Evolutionary conservation across 345 rosid genomes (phyloP).

Genomic region (Leavenworthia alabamica): DNA sequence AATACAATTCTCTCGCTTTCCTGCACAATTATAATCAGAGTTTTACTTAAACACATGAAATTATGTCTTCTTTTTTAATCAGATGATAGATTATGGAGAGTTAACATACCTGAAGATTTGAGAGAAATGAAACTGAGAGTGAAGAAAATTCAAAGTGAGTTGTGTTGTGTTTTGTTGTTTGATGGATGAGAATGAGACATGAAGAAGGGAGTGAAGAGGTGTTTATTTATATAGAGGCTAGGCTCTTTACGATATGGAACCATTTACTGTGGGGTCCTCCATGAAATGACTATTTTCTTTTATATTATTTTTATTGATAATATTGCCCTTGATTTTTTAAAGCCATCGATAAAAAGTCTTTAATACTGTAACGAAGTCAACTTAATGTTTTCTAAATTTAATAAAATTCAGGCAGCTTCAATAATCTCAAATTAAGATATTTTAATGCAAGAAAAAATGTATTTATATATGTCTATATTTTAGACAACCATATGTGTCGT

Average conservation of each 20-base stretch:
- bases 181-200: slow-evolving; percentile 23
- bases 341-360: too few species aligned
- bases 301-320: neutral
- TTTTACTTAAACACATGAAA: slow-evolving; percentile 30
- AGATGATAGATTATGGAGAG: neutral
- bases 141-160: neutral
- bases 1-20: slow-evolving; percentile 15
- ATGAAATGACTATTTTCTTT: slow-evolving; percentile 28
- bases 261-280: slow-evolving; percentile 59
- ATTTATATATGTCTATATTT: too few species aligned
- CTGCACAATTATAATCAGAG: slow-evolving; percentile 24
- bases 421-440: too few species aligned
- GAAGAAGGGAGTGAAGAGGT: slow-evolving; percentile 21
- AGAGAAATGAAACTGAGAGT: neutral
- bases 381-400: too few species aligned
- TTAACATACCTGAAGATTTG: slow-evolving; percentile 14
- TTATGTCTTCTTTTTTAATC: neutral
- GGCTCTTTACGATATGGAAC: slow-evolving; percentile 36
- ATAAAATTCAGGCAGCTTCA: too few species aligned
- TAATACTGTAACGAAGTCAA: too few species aligned
- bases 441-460: too few species aligned
- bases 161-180: slow-evolving; percentile 15
- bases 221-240: slow-evolving; percentile 44
- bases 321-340: too few species aligned
- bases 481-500: too few species aligned